Evolutionary conservation across 1,284 basidiomycete species (phyloP).

Genomic region (Trametes versicolor): DNA sequence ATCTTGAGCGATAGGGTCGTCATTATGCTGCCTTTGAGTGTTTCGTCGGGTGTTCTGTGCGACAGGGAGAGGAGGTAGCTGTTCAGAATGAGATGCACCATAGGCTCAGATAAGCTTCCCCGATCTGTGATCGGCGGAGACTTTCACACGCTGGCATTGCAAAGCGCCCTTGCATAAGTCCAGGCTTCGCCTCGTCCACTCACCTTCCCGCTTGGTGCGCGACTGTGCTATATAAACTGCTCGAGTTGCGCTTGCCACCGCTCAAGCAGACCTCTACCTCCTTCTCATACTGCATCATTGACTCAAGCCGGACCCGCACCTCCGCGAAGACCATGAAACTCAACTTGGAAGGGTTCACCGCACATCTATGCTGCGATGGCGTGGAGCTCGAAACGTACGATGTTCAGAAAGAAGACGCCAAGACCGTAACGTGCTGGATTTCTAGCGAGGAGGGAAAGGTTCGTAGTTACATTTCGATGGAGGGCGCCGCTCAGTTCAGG

Average conservation of each 20-base stretch:
- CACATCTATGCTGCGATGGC: slow-evolving; percentile 15
- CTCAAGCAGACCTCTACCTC: neutral
- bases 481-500: neutral
- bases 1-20: slow-evolving; percentile 55
- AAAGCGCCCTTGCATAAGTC: no score
- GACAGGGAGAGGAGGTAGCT: no score
- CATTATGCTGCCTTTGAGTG: slow-evolving; percentile 9
- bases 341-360: slow-evolving; percentile 9
- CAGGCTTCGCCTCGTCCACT: neutral
- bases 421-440: slow-evolving; percentile 20
- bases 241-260: neutral
- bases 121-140: neutral
- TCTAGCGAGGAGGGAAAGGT: slow-evolving; percentile 28
- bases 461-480: neutral
- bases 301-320: neutral
- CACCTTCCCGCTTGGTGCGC: neutral
- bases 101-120: neutral
- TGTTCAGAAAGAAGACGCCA: slow-evolving; percentile 5
- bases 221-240: no score
- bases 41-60: no score
- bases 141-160: no score
- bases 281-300: neutral
- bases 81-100: no score
- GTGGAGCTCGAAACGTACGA: slow-evolving; percentile 15
- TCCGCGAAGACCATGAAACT: slow-evolving; percentile 7